Evolutionary conservation across 495 filamentous ascomycete species (phyloP), one percentile per base, ranked within the genome.

Genomic region (Terfezia claveryi): DNA sequence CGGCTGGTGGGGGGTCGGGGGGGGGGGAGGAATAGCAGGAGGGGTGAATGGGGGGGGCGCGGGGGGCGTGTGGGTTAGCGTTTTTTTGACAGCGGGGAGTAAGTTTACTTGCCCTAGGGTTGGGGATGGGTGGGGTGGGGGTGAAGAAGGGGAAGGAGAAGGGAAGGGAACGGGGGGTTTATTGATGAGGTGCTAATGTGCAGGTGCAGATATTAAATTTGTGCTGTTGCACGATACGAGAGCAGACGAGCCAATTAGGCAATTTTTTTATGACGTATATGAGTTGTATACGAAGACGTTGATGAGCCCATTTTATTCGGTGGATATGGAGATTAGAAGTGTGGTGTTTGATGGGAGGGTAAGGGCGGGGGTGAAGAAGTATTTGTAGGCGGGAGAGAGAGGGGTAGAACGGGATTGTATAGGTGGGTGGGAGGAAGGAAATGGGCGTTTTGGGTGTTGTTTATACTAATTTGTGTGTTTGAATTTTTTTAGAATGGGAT

Each of bases 261-360:
- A 82, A 68, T 98, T 98, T 70, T 92, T 98, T 71, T 72, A 72
- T 6, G 91, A 98, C 65, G 83, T 94, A 11, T 95, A 93, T 67
- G 91, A 96, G 68, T 80, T 74, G 56, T 98, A 89, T 76, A 74
- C 93, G 50, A 98, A 98, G 74, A 83, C 85, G n/a, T 76, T 87
- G 41, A 95, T 98, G 91, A 94, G 78, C 66, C 91, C 91, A 37
- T 98, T 98, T 68, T 93, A 92, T 68, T 70, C 75, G 54, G 74
- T 79, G 50, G 84, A 89, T 62, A 82, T 82, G 77, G 77, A 81
- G 66, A 79, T 98, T 37, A 76, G 73, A 66, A 94, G 86, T 67
- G 79, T 84, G 0, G 78, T 95, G 2, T 98, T 98, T 66, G 73
- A 85, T 63, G 66, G 71, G 41, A 77, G 82, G 68, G 85, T 98